phyloP scores from a whole-genome alignment of 805 yeast genomes.

The Starmerella ratchasimensis region DNA sequence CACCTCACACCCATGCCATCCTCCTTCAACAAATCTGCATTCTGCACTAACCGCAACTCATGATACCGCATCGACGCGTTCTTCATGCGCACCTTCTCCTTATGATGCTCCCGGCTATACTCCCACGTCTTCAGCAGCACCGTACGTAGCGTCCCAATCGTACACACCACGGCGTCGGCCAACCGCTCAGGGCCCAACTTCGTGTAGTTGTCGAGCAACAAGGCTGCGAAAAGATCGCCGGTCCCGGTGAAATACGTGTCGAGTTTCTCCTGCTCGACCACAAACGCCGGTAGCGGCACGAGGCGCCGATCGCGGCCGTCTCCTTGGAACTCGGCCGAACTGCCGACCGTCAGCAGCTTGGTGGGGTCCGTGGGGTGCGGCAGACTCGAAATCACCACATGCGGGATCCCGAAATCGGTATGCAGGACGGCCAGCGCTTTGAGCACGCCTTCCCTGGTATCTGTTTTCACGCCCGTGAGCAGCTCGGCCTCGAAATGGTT shows the following conservation, averaged over 20 bases:
- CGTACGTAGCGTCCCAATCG: constrained; percentile 35
- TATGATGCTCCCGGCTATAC: constrained; percentile 12
- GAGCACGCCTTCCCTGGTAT: constrained; percentile 29
- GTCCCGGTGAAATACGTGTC: constrained; percentile 88
- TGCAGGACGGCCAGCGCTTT: constrained; percentile 40
- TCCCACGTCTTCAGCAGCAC: constrained; percentile 26
- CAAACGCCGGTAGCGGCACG: constrained; percentile 13
- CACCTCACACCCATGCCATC: neutral
- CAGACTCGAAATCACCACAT: constrained; percentile 58
- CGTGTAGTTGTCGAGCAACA: constrained; percentile 48
- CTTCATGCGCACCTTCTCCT: constrained; percentile 33
- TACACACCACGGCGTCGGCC: constrained; percentile 27
- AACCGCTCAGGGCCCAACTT: constrained; percentile 21
- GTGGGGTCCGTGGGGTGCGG: constrained; percentile 20
- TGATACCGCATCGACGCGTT: constrained; percentile 42
- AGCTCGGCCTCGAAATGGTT: constrained; percentile 81
- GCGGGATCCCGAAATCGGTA: constrained; percentile 34
- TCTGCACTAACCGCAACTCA: constrained; percentile 57
- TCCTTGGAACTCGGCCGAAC: constrained; percentile 22
- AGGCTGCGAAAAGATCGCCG: constrained; percentile 79
- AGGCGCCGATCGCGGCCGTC: neutral
- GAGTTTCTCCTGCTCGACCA: constrained; percentile 44
- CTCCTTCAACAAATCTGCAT: constrained; percentile 29
- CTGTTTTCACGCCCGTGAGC: constrained; percentile 40
- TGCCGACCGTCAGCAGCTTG: constrained; percentile 34